phyloP scores from a whole-genome alignment of 331 rosid species.

The Saraca asoca region DNA sequence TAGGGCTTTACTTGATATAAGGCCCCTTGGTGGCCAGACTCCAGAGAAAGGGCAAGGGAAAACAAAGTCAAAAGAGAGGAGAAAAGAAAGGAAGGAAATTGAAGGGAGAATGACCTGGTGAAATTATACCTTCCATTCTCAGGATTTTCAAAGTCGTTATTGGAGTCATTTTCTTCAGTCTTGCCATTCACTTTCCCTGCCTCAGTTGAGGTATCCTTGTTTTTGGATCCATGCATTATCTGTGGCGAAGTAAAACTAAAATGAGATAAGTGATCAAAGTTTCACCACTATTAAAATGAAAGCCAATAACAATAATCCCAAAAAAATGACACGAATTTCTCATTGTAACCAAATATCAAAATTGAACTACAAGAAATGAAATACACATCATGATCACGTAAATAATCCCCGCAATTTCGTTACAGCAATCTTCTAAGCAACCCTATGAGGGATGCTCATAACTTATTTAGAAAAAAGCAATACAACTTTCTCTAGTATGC shows the following conservation, averaged over 20 bases:
- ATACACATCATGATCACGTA: no score
- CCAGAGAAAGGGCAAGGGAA: no score
- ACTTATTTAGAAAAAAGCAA: no score
- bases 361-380: background rate
- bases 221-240: slow-evolving; percentile 60
- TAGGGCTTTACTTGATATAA: background rate
- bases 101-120: background rate
- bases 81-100: background rate
- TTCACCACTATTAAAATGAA: background rate
- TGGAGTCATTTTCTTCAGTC: slow-evolving; percentile 32
- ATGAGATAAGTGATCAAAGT: background rate
- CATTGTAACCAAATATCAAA: background rate
- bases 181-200: slow-evolving; percentile 30
- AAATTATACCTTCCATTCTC: slow-evolving; percentile 48
- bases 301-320: background rate
- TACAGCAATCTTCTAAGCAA: no score
- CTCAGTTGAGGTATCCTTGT: slow-evolving; percentile 26
- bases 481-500: background rate
- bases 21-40: background rate
- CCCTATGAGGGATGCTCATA: no score
- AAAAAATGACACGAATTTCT: background rate
- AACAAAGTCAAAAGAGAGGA: background rate
- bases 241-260: slow-evolving; percentile 18
- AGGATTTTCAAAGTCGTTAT: slow-evolving; percentile 22
- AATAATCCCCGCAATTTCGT: no score